These are phyloP conservation scores for Diaporthe nobilis DNA, from an alignment of 2,329 filamentous ascomycete genomes.

Conservation along the genomic window DNA sequence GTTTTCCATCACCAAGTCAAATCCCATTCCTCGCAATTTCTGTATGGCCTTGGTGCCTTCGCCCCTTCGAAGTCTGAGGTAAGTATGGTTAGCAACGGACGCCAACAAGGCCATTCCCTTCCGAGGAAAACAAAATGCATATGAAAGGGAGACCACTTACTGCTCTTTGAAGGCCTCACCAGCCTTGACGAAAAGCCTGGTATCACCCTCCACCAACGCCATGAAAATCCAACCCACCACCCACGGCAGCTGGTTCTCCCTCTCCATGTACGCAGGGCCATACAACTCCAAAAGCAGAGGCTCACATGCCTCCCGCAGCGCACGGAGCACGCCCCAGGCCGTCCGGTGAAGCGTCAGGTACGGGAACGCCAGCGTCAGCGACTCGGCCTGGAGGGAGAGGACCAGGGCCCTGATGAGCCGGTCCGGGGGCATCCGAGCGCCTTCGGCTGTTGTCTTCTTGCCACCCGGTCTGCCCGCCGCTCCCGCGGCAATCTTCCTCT, in stretches of 20 bases:
- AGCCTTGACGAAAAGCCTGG: not conserved
- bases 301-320: conserved; percentile 50
- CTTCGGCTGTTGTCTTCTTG: not conserved
- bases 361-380: conserved; percentile 55
- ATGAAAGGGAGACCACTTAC: not conserved
- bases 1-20: not conserved
- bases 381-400: conserved; percentile 54
- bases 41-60: not conserved
- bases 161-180: not conserved
- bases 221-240: not conserved
- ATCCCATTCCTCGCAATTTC: not conserved
- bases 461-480: not conserved
- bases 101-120: not conserved
- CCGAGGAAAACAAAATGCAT: too few species aligned
- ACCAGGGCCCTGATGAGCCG: conserved; percentile 52
- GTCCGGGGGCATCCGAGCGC: conserved; percentile 40
- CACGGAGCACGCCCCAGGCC: conserved; percentile 56
- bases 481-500: conserved; percentile 14
- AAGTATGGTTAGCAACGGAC: not conserved
- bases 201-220: not conserved
- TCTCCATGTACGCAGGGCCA: conserved; percentile 52
- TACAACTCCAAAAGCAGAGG: conserved; percentile 51
- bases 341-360: conserved; percentile 56
- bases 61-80: not conserved
- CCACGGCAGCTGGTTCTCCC: not conserved